A percentile compares a stretch with the other conserved stretches of the same genome.
phyloP scores from a whole-genome alignment of 179 eudicot genomes.

The Spinacia oleracea region DNA sequence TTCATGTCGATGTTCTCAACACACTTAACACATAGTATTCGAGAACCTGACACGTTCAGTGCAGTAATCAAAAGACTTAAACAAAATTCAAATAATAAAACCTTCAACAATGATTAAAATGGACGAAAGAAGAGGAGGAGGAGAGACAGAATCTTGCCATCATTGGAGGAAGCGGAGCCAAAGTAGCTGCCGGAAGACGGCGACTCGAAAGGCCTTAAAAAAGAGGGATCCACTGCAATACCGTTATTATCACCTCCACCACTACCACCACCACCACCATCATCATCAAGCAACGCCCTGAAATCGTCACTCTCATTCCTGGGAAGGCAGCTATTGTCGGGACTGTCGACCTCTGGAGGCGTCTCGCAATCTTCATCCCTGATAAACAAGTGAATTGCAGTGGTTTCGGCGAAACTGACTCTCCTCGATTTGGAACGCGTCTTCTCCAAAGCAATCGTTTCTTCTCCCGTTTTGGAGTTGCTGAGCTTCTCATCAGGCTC shows the following conservation, averaged over 20 bases:
- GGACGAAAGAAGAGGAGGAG: neutral
- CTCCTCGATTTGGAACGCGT: conserved; percentile 54
- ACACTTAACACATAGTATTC: neutral
- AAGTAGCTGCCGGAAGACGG: conserved; percentile 70
- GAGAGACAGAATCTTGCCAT: conserved; percentile 39
- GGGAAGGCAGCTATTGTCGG: conserved; percentile 26
- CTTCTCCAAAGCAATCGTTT: conserved; percentile 50
- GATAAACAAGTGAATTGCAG: conserved; percentile 71
- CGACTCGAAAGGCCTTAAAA: conserved; percentile 64
- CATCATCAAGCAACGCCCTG: conserved; percentile 25
- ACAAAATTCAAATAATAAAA: too few species aligned
- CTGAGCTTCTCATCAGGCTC: conserved; percentile 33
- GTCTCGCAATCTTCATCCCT: conserved; percentile 68
- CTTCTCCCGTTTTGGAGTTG: conserved; percentile 62
- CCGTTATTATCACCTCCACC: conserved; percentile 38
- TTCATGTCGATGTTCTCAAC: neutral
- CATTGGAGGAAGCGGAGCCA: conserved; percentile 80
- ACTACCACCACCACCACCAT: conserved; percentile 24
- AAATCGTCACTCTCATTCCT: conserved; percentile 40
- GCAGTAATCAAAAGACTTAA: neutral
- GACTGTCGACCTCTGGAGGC: conserved; percentile 37
- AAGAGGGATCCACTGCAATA: conserved; percentile 29
- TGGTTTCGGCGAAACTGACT: conserved; percentile 91
- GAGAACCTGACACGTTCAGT: neutral
- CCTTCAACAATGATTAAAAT: neutral